phyloP scores from a whole-genome alignment of 2,329 filamentous ascomycete species.

The Diaporthe amygdali region DNA sequence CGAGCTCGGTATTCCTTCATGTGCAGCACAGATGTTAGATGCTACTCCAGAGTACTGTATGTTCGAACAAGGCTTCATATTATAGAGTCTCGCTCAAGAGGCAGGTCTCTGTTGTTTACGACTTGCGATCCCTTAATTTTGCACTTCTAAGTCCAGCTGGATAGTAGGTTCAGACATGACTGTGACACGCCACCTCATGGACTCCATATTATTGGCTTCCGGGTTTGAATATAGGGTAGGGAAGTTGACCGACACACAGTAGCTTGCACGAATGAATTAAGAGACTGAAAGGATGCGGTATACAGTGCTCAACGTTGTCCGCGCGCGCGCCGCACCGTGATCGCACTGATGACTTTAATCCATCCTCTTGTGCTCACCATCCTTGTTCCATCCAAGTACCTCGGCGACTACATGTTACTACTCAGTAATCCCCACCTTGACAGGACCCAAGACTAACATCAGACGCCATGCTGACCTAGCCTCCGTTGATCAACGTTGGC shows the following conservation, averaged over 20 bases:
- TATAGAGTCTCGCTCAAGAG: not conserved
- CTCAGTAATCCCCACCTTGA: not conserved
- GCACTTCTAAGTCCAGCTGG: not conserved
- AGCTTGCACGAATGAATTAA: not conserved
- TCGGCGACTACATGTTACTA: not conserved
- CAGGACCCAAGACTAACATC: not conserved
- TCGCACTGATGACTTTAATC: not conserved
- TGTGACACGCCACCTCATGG: not conserved
- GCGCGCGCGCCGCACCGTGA: not conserved
- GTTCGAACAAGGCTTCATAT: not conserved
- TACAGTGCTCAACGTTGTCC: not conserved
- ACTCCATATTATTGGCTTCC: not conserved
- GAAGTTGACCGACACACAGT: not conserved
- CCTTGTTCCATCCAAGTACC: not conserved
- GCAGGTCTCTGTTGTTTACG: not conserved
- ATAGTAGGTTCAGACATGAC: not conserved
- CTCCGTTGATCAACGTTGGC: slow-evolving; percentile 6
- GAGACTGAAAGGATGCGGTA: not conserved
- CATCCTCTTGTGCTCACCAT: not conserved
- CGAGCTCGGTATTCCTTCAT: not conserved
- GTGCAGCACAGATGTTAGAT: not conserved
- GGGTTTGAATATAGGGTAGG: not conserved
- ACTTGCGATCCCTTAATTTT: too few relatives aligned
- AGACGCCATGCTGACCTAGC: not conserved
- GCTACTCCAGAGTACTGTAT: too few relatives aligned